Conservation (phyloP, 148 eudicot genomes). For the Amaranthus hypochondriacus region DNA sequence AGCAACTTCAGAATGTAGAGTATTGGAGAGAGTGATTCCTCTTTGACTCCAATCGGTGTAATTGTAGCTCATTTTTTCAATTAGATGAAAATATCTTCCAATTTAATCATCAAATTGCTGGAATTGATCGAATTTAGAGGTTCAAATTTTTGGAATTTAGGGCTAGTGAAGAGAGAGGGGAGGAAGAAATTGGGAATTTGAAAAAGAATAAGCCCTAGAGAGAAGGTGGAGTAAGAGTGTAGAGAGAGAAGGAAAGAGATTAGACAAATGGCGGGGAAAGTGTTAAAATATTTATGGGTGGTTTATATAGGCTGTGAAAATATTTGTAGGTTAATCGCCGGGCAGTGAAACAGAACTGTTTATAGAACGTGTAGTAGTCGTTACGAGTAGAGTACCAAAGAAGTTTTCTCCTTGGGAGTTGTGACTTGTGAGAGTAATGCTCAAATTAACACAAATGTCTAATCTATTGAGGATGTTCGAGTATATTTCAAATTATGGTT, state of each 20-base stretch:
- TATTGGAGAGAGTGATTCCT: constrained; percentile 74
- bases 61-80: constrained; percentile 19
- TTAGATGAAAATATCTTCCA: neutral
- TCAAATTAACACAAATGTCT: no score
- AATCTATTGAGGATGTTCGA: no score
- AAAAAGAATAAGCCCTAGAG: constrained; percentile 19
- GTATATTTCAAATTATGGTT: no score
- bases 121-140: constrained; percentile 8
- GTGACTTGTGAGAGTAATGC: no score
- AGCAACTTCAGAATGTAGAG: constrained; percentile 81
- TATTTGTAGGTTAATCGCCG: no score
- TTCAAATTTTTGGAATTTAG: neutral
- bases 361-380: no score
- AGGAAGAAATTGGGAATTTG: constrained; percentile 10
- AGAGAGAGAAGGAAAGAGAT: constrained; percentile 9
- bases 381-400: no score
- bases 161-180: constrained; percentile 3
- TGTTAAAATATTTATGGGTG: constrained; percentile 3
- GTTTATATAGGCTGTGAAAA: no score
- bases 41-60: constrained; percentile 38
- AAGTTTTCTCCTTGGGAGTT: no score
- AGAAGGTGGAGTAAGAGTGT: neutral
- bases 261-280: constrained; percentile 28
- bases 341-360: no score
- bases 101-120: constrained; percentile 20